These are phyloP conservation scores for Claviceps sorghi DNA, from an alignment of 2,329 filamentous ascomycete species.

Conservation along the genomic window DNA sequence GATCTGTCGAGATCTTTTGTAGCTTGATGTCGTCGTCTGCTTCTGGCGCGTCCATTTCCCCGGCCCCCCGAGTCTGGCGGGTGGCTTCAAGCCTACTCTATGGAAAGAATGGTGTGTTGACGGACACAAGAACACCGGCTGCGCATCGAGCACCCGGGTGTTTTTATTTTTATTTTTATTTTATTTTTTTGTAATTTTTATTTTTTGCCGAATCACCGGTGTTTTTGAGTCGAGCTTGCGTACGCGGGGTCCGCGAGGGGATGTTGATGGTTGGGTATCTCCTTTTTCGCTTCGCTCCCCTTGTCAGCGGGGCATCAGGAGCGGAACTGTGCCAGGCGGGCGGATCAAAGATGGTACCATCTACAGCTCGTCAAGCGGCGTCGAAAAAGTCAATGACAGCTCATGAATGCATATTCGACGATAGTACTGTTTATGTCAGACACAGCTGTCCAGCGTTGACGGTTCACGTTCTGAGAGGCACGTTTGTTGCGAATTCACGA, in stretches of 20 bases:
- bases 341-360: not conserved
- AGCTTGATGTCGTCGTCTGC: constrained; percentile 47
- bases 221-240: too few relatives aligned
- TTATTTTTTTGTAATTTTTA: too few relatives aligned
- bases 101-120: too few relatives aligned
- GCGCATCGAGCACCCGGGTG: not conserved
- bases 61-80: not conserved
- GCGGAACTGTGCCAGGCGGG: not conserved
- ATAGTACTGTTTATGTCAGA: too few relatives aligned
- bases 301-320: not conserved
- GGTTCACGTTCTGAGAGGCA: not conserved
- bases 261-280: not conserved
- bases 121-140: not conserved
- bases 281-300: not conserved
- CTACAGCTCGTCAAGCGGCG: not conserved
- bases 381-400: not conserved
- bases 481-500: not conserved
- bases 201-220: not conserved
- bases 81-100: not conserved
- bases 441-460: not conserved
- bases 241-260: too few relatives aligned
- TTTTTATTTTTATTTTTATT: too few relatives aligned
- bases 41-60: constrained; percentile 49
- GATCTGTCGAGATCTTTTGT: constrained; percentile 43
- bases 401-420: not conserved